Evolutionary conservation across 2,329 filamentous ascomycete genomes (phyloP).

Genomic region (Ceratocystis albifundus): DNA sequence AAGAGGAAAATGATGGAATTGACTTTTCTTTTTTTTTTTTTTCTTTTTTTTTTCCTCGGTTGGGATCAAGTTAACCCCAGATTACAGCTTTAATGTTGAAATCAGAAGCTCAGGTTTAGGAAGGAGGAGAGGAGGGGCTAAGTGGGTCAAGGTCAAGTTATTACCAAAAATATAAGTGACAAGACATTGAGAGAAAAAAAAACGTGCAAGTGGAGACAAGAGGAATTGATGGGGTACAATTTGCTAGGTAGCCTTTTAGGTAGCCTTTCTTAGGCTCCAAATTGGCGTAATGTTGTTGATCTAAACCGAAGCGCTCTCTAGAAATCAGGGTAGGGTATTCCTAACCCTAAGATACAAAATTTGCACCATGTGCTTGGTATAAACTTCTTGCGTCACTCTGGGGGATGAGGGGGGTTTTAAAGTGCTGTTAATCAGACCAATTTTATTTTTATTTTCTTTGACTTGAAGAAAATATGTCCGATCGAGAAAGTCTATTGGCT

Average conservation of each 20-base stretch:
- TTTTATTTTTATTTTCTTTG: background rate
- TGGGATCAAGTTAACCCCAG: background rate
- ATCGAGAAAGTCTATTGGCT: slow-evolving; percentile 35
- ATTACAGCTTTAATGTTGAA: background rate
- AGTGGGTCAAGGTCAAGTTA: slow-evolving; percentile 1
- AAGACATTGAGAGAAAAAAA: slow-evolving; percentile 8
- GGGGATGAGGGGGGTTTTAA: too few species aligned
- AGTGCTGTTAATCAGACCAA: background rate
- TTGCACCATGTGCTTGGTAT: slow-evolving; percentile 20
- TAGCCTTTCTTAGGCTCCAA: too few species aligned
- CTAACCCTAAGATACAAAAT: too few species aligned
- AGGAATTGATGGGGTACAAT: background rate
- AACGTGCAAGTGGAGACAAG: background rate
- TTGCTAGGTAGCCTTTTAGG: too few species aligned
- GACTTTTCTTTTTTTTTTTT: slow-evolving; percentile 11
- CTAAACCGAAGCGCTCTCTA: too few species aligned
- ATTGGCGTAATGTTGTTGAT: too few species aligned
- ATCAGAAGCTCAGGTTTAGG: slow-evolving; percentile 4
- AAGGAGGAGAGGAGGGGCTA: background rate
- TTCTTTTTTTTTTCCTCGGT: background rate
- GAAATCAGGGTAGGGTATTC: too few species aligned
- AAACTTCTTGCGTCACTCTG: too few species aligned
- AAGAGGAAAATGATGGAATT: background rate
- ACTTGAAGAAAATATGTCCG: background rate
- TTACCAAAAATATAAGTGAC: background rate